phyloP scores from a whole-genome alignment of 345 rosid species.

The Melaleuca alternifolia region DNA sequence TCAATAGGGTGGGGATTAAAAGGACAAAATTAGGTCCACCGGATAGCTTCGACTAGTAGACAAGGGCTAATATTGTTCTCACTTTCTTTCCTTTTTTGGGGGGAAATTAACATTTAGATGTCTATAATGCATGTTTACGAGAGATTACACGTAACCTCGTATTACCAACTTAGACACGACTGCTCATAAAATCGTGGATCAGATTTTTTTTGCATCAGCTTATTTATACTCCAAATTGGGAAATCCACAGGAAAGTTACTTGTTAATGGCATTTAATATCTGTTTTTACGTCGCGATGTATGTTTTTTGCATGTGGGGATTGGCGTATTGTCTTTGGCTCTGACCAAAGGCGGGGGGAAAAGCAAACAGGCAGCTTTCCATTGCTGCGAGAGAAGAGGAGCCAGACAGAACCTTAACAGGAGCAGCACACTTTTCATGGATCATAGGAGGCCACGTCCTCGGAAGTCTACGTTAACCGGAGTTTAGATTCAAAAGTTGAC shows the following conservation, averaged over 20 bases:
- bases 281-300: not conserved
- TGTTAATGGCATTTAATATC: not conserved
- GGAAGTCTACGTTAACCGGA: not conserved
- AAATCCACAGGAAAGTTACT: not conserved
- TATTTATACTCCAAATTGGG: too few relatives aligned
- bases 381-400: not conserved
- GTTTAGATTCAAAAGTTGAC: not conserved
- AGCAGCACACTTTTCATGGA: not conserved
- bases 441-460: not conserved
- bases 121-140: not conserved
- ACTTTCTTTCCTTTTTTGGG: not conserved
- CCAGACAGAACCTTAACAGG: not conserved
- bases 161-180: not conserved
- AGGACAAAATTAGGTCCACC: not conserved
- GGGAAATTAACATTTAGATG: not conserved
- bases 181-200: too few relatives aligned
- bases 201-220: too few relatives aligned
- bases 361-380: not conserved
- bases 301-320: not conserved
- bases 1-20: not conserved
- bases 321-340: not conserved
- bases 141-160: not conserved
- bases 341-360: not conserved
- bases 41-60: not conserved
- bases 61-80: not conserved